Evolutionary conservation across 2,329 filamentous ascomycete species (phyloP).

Genomic region (Dactylellina sp.): DNA sequence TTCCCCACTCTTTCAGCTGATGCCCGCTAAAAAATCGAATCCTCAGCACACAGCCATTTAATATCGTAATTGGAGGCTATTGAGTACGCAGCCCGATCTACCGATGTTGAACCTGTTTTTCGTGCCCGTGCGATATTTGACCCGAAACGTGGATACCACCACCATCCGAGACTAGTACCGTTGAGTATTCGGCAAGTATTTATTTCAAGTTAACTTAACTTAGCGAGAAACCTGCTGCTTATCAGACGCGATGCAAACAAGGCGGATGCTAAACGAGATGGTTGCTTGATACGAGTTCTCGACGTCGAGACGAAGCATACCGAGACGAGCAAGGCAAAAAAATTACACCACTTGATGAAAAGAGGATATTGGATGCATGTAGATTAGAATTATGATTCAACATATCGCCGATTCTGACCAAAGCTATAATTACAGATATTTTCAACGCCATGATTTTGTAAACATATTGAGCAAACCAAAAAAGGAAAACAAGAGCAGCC

Average conservation of each 20-base stretch:
- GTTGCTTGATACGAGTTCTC: not conserved
- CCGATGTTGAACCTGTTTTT: conserved; percentile 9
- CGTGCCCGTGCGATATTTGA: not conserved
- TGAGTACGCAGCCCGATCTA: conserved; percentile 24
- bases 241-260: conserved; percentile 7
- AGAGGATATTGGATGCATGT: conserved; percentile 38
- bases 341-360: not conserved
- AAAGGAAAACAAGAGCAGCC: conserved; percentile 25
- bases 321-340: not conserved
- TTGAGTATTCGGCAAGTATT: not conserved
- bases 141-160: not conserved
- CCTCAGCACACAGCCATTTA: conserved; percentile 28
- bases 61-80: conserved; percentile 40
- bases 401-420: conserved; percentile 51
- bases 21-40: conserved; percentile 25
- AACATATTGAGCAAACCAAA: conserved; percentile 19
- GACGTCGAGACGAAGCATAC: not conserved
- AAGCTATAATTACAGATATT: conserved; percentile 55
- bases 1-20: conserved; percentile 43
- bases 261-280: conserved; percentile 2
- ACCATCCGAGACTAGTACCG: not conserved
- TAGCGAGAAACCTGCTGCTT: conserved; percentile 10
- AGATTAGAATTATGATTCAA: conserved; percentile 57
- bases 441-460: conserved; percentile 53
- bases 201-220: conserved; percentile 15